Base-by-base conservation (phyloP, 169 alveolate species). In the Cryptosporidium sp. region DNA sequence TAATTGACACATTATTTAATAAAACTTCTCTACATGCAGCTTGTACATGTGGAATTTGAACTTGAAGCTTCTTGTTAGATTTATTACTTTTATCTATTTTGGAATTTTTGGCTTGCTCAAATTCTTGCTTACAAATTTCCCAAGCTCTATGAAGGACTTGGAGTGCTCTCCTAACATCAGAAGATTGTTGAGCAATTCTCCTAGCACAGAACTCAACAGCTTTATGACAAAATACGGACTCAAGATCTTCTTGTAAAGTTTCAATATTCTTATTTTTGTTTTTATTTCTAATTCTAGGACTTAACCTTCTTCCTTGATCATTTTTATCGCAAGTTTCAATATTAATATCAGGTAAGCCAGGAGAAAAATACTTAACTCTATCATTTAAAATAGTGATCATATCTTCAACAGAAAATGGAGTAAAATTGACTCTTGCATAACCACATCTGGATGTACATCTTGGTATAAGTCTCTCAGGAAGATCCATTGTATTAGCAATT, bases 401-500 rank as follows among this genome's bases (percentile, higher is more conserved):
- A 23, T 80, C 89, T 21, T 80, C 75, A n/a, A 80, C 89, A 23
- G 75, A 44, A 62, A 80, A 80, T 23, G 89, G 89, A 37, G 62
- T 45, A 48, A 80, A 80, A 33, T 80, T 80, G n/a, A 80, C n/a
- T 80, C 89, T 61, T 26, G 89, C 89, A 42, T 80, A 62, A 5
- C 89, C 89, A 80, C 89, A 80, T 12, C 89, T 31, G 14, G 89
- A 80, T 14, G 69, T 60, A 53, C 93, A 92, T 73, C 93, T 93
- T n/a, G 85, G 85, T 35, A 84, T 67, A 56, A 93, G 51, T 52
- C 91, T 87, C 39, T 93, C 95, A 23, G 95, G 95, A 9, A 93
- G 71, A 53, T 93, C 95, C 95, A 93, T 93, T 4, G 95, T 93
- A 53, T 93, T 93, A 10, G 95, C 93, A 61, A 93, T 93, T 0